Evolutionary conservation across 208 protist genomes (phyloP), one percentile per base, ranked within the genome.

Genomic region (Leptomonas pyrrhocoris): DNA sequence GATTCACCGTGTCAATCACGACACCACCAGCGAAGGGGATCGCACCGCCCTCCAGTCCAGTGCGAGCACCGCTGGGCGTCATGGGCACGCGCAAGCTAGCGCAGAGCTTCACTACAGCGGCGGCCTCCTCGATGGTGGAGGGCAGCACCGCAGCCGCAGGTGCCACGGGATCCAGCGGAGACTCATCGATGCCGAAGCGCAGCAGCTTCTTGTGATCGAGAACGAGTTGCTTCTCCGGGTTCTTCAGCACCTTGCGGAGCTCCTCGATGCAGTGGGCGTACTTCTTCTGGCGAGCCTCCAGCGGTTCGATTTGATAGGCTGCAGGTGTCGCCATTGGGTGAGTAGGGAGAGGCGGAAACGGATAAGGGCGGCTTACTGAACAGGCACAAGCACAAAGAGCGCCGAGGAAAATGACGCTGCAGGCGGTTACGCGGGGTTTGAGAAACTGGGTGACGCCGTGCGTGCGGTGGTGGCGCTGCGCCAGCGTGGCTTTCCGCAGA

Each of bases 21-120:
- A 86, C 50, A 31, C 83, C 86, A 31, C 82, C 85, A 13, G 73
- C 74, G 67, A 81, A 80, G 2, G 81, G 83, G 51, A 89, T 89
- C 6, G 62, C 69, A 2, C 76, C 80, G 12, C 86, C 86, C 76
- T 89, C 83, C 36, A 86, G 5, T 0, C 86, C 86, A 2, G 75
- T 89, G 23, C 83, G 73, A 27, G 79, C 66, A 16, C 86, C 86
- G 16, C 81, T 72, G 40, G 81, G 83, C 27, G 83, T 88, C 55
- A 89, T 83, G 13, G 79, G 76, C 40, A 84, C 69, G 23, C 77
- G 76, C 74, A 84, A 69, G 46, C 71, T 57, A 19, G 38, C 38
- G 58, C 78, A 87, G 15, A 76, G 34, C 30, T 70, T 74, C 63
- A 83, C 74, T 8, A 84, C 66, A 5, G 65, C 74, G 1, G 55